Evolutionary conservation across 164 flowering plant genomes (phyloP).

Genomic region (Sedum album): DNA sequence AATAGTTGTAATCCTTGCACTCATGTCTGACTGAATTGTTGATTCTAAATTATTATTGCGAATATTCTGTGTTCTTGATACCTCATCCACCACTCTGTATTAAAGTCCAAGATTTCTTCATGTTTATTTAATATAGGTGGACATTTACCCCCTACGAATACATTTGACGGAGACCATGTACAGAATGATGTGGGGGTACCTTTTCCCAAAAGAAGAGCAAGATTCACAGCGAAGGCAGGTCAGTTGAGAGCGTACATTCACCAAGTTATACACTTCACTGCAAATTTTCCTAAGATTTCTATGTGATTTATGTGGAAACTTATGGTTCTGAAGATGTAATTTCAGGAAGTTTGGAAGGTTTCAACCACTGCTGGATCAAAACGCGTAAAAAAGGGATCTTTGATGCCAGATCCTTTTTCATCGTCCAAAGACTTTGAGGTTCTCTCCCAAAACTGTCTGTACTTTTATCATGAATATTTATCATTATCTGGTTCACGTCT

Average conservation of each 20-base stretch:
- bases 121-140: constrained; percentile 46
- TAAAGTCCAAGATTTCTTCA: background rate
- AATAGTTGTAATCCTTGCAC: background rate
- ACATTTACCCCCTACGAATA: constrained; percentile 88
- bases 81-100: background rate
- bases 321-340: background rate
- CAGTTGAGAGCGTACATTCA: constrained; percentile 10
- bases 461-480: background rate
- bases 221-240: constrained; percentile 97
- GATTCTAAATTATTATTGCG: background rate
- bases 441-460: constrained; percentile 34
- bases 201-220: constrained; percentile 97
- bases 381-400: constrained; percentile 64
- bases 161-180: constrained; percentile 93
- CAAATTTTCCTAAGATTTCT: background rate
- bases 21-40: background rate
- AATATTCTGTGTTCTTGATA: background rate
- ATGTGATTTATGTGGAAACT: background rate
- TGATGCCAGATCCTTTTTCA: constrained; percentile 46
- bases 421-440: constrained; percentile 53
- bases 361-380: constrained; percentile 84
- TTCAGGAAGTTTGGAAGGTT: constrained; percentile 96
- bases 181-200: constrained; percentile 94
- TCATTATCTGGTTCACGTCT: background rate
- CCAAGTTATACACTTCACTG: background rate